Percentiles rank a stretch among this genome's conserved stretches.
These are phyloP conservation scores for Galerina sulciceps DNA, from an alignment of 768 basidiomycete genomes.

Conservation along the genomic window DNA sequence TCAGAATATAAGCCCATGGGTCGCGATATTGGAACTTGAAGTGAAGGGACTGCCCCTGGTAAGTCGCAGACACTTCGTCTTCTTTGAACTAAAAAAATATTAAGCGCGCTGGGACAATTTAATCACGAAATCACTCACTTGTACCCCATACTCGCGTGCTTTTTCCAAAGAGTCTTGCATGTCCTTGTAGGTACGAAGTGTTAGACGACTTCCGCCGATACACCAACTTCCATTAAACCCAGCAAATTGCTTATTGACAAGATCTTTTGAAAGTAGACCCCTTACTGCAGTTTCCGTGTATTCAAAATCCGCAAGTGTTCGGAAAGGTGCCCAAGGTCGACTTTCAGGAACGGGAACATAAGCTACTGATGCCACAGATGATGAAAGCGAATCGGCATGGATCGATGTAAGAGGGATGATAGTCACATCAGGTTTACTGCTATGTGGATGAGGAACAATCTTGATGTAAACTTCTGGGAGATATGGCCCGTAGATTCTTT, in stretches of 20 bases:
- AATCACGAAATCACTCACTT: conserved; percentile 10
- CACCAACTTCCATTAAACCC: conserved; percentile 23
- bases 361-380: neutral
- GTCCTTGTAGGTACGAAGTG: conserved; percentile 22
- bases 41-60: conserved; percentile 11
- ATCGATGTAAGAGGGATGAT: conserved; percentile 8
- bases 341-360: conserved; percentile 10
- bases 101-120: neutral
- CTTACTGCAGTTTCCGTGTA: conserved; percentile 26
- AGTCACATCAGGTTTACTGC: neutral
- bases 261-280: conserved; percentile 17
- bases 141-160: conserved; percentile 24
- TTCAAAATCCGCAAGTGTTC: conserved; percentile 28
- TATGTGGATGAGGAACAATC: conserved; percentile 20
- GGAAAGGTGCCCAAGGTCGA: conserved; percentile 29
- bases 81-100: conserved; percentile 22
- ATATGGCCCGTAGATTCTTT: conserved; percentile 8
- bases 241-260: conserved; percentile 16
- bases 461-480: conserved; percentile 18
- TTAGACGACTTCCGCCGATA: conserved; percentile 16
- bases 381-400: neutral
- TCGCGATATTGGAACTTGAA: conserved; percentile 31
- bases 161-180: conserved; percentile 19
- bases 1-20: conserved; percentile 32
- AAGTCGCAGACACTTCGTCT: conserved; percentile 15